Evolutionary conservation across 371 early-diverging fungal species (phyloP), one percentile per base, ranked within the genome.

Genomic region (Mortierella sp.): DNA sequence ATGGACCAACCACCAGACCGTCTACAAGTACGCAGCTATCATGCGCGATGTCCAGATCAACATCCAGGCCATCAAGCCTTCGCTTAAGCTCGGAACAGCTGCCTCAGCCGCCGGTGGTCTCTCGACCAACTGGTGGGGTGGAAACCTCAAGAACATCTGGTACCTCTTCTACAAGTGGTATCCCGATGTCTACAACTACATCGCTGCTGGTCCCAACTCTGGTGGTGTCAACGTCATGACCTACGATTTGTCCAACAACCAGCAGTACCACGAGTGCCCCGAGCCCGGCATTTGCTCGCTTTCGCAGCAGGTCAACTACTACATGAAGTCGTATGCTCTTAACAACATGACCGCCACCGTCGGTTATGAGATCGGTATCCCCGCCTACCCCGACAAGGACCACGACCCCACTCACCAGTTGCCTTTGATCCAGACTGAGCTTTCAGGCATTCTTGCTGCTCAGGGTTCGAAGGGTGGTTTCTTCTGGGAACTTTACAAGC

Each of bases 91-190:
- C 53, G 68, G 65, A 0, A 79, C 80, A 0, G 80, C 80, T 37
- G 66, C 80, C 29, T 73, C 80, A 5, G 80, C 80, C 45, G 80
- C 73, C 19, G 80, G 80, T 60, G 80, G 73, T 57, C 73, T 73
- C 44, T 79, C 80, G 4, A 73, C 70, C 56, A 66, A 63, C 70
- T 79, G 80, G 80, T 79, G 80, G 80, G 80, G 80, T 12, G 80
- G 80, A 26, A 79, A 79, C 80, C 70, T 79, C 47, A 79, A 79
- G 80, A 73, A 73, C 70, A 79, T 79, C 55, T 79, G 80, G 80
- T 79, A 79, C 70, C 53, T 62, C 60, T 5, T 66, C 29, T 28
- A 64, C 70, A 62, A 63, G 60, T 79, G 70, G 70, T 79, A 73
- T 52, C 73, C 80, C 18, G 80, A 79, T 15, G n/a, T 72, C 55